phyloP scores from a whole-genome alignment of 2,329 filamentous ascomycete species.

The Dactylellina drechsleri region DNA sequence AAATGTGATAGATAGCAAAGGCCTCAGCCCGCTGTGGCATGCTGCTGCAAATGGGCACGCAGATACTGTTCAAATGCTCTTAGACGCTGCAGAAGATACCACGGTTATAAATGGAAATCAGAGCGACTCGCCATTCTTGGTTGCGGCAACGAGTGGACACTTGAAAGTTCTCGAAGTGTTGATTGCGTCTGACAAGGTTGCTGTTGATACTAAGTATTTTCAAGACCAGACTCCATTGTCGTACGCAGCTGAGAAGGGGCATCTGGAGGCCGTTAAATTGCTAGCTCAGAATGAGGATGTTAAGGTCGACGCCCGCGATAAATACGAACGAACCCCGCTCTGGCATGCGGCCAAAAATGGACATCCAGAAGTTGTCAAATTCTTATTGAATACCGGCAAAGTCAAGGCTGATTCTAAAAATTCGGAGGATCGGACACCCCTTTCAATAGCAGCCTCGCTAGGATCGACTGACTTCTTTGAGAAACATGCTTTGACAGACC shows the following conservation, averaged over 20 bases:
- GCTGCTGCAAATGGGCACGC: neutral
- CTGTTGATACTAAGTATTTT: too few relatives aligned
- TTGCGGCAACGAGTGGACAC: too few relatives aligned
- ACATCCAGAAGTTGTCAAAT: neutral
- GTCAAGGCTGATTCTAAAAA: neutral
- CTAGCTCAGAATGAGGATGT: neutral
- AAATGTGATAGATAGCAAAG: too few relatives aligned
- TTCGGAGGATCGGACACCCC: neutral
- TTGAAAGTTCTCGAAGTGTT: too few relatives aligned
- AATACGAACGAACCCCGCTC: neutral
- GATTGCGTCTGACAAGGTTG: too few relatives aligned
- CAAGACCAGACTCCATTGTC: neutral
- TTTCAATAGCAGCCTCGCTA: neutral
- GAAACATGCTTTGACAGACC: too few relatives aligned
- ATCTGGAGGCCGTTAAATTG: neutral
- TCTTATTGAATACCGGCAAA: neutral
- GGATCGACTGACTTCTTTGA: too few relatives aligned
- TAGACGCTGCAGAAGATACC: neutral
- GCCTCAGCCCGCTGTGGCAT: neutral
- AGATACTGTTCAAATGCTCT: neutral
- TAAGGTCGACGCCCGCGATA: neutral
- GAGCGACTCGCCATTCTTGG: too few relatives aligned
- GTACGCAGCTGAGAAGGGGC: neutral
- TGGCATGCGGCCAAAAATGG: neutral
- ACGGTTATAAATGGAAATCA: too few relatives aligned